Evolutionary conservation across 2,329 filamentous ascomycete genomes (phyloP).

Genomic region (Penicillium sclerotiorum): DNA sequence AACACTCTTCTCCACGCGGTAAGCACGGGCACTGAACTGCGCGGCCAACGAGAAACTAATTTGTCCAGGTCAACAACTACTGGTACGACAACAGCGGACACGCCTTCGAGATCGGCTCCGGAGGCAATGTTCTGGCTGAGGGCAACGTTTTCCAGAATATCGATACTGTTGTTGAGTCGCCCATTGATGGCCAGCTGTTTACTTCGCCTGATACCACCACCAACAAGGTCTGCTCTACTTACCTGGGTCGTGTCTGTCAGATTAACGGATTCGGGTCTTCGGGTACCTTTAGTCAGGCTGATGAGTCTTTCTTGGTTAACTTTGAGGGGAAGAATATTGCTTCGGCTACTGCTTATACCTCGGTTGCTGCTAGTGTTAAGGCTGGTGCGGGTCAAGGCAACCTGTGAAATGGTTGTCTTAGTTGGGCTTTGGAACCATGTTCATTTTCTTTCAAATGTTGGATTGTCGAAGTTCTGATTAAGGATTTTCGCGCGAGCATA

Average conservation of each 20-base stretch:
- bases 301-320: conserved; percentile 53
- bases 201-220: conserved; percentile 35
- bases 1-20: conserved; percentile 61
- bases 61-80: conserved; percentile 61
- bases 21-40: too few species aligned
- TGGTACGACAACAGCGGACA: conserved; percentile 59
- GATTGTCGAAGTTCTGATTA: too few species aligned
- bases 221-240: conserved; percentile 47
- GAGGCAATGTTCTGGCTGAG: conserved; percentile 55
- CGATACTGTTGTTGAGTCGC: conserved; percentile 43
- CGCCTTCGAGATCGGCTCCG: conserved; percentile 57
- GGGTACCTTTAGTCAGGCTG: conserved; percentile 40
- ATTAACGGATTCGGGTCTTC: conserved; percentile 51
- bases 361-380: conserved; percentile 40
- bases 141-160: conserved; percentile 63
- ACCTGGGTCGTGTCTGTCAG: conserved; percentile 56
- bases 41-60: too few species aligned
- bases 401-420: conserved; percentile 27
- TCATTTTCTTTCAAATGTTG: too few species aligned
- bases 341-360: conserved; percentile 40
- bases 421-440: background rate
- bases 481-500: too few species aligned
- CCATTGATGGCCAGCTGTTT: conserved; percentile 45
- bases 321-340: conserved; percentile 60
- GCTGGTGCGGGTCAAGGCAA: conserved; percentile 53